phyloP scores from a whole-genome alignment of 495 filamentous ascomycete genomes.

The Parathielavia appendiculata region DNA sequence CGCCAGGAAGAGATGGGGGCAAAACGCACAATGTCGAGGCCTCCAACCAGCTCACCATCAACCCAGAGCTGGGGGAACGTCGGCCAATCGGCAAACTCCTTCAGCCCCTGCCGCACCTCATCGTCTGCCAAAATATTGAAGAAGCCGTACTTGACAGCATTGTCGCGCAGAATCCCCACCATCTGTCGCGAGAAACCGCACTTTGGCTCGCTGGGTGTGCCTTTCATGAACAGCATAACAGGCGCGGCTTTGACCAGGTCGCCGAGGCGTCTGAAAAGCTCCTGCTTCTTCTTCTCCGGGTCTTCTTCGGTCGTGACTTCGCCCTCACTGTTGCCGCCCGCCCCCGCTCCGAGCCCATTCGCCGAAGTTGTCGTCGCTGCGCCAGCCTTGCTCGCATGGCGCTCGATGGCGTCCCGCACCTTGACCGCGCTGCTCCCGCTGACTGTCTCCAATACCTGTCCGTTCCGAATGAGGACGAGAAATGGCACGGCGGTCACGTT shows the following conservation, averaged over 20 bases:
- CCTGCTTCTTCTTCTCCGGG: constrained; percentile 64
- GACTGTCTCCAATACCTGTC: constrained; percentile 68
- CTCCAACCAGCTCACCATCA: constrained; percentile 77
- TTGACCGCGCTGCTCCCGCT: constrained; percentile 81
- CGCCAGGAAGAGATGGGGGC: neutral
- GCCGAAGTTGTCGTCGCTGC: constrained; percentile 22
- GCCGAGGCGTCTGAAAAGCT: constrained; percentile 66
- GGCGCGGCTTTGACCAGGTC: constrained; percentile 89
- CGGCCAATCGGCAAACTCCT: constrained; percentile 93
- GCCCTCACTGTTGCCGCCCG: constrained; percentile 13
- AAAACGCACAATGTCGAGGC: constrained; percentile 85
- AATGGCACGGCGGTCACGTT: constrained; percentile 92
- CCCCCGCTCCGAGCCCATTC: constrained; percentile 28
- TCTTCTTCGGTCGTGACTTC: constrained; percentile 32
- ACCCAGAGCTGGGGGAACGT: constrained; percentile 92
- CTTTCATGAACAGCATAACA: constrained; percentile 96
- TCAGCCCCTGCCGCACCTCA: constrained; percentile 91
- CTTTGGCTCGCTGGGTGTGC: constrained; percentile 83
- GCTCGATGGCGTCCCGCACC: constrained; percentile 77
- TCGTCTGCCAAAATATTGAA: constrained; percentile 99
- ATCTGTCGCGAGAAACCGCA: constrained; percentile 92
- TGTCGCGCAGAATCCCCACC: constrained; percentile 78
- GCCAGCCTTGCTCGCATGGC: constrained; percentile 50
- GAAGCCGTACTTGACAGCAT: constrained; percentile 91
- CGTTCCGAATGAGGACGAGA: constrained; percentile 71